phyloP scores from a whole-genome alignment of 129 eudicot genomes.

The Arctium minus region DNA sequence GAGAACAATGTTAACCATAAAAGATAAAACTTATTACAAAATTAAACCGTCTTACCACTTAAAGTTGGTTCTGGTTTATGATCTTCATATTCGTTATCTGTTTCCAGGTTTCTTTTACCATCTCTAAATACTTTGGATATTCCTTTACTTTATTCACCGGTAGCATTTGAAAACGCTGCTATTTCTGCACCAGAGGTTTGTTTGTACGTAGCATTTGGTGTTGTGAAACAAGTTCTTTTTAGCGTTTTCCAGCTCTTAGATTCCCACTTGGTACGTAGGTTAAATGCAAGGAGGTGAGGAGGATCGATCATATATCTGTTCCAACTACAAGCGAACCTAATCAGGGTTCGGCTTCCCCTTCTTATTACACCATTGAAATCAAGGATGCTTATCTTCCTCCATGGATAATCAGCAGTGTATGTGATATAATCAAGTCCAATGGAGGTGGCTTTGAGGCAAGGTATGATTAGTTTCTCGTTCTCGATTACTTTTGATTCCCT shows the following conservation, averaged over 20 bases:
- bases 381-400: conserved; percentile 87
- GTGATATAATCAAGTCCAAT: conserved; percentile 51
- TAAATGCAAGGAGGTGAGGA: conserved; percentile 78
- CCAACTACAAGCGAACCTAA: conserved; percentile 34
- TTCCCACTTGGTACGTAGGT: conserved; percentile 43
- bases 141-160: conserved; percentile 74
- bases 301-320: conserved; percentile 39
- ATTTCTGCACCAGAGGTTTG: conserved; percentile 87
- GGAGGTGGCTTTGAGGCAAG: conserved; percentile 77
- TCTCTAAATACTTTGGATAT: conserved; percentile 69
- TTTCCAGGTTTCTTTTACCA: conserved; percentile 53
- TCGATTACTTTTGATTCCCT: background rate
- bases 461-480: conserved; percentile 28
- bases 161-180: conserved; percentile 83
- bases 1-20: conserved; percentile 1
- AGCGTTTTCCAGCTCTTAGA: background rate
- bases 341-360: conserved; percentile 39
- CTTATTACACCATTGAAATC: conserved; percentile 73
- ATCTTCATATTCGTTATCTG: conserved; percentile 7
- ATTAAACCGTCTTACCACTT: background rate
- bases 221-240: background rate
- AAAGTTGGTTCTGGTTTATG: background rate
- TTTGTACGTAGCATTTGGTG: background rate
- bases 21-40: background rate
- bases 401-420: conserved; percentile 66